phyloP scores from a whole-genome alignment of 345 rosid species.

The Eucalyptus regnans region DNA sequence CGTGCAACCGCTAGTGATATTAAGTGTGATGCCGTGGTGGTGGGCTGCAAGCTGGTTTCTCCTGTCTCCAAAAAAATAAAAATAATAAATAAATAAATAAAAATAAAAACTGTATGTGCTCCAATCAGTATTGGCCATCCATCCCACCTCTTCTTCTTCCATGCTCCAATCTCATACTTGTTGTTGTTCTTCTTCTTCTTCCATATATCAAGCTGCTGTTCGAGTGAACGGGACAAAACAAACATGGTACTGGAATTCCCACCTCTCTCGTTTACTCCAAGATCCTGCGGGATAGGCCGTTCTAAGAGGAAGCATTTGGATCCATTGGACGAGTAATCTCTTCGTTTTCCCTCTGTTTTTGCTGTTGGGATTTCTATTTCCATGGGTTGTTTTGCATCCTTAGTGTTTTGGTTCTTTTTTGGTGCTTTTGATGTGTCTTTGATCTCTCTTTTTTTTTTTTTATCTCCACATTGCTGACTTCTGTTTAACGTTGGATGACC shows the following conservation, averaged over 20 bases:
- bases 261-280: neutral
- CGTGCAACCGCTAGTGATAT: too few species aligned
- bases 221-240: too few species aligned
- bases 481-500: too few species aligned
- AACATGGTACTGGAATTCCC: neutral
- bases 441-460: neutral
- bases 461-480: neutral
- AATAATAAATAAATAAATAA: too few species aligned
- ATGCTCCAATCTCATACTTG: too few species aligned
- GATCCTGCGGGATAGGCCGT: neutral
- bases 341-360: neutral
- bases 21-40: too few species aligned
- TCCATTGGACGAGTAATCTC: neutral
- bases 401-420: neutral
- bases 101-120: too few species aligned
- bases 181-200: rapidly evolving
- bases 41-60: too few species aligned
- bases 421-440: neutral
- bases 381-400: neutral
- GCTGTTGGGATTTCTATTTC: neutral
- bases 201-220: neutral
- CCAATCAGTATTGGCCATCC: neutral
- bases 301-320: neutral
- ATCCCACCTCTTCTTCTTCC: neutral
- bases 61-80: too few species aligned